Conservation (phyloP, 1,284 basidiomycete genomes). For the Filobasidium uniguttulatum region DNA sequence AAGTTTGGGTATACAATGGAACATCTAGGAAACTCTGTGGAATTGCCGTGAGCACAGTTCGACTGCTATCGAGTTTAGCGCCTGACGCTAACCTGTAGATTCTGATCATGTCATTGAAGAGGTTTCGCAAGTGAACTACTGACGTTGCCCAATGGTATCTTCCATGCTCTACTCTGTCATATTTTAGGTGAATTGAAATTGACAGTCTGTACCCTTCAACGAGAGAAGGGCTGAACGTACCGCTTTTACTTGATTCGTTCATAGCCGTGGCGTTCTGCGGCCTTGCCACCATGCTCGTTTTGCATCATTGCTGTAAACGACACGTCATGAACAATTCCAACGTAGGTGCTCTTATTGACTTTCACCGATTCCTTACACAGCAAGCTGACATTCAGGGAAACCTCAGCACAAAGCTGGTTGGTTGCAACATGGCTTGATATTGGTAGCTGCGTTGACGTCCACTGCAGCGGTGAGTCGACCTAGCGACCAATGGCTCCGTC, state of each 20-base stretch:
- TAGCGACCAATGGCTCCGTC: too few relatives aligned
- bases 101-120: not conserved
- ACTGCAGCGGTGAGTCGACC: not conserved
- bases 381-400: not conserved
- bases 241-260: not conserved
- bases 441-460: not conserved
- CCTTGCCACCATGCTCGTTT: not conserved
- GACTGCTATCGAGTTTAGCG: too few relatives aligned
- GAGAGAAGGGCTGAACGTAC: not conserved
- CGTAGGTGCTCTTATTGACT: not conserved
- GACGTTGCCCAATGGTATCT: not conserved
- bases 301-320: not conserved
- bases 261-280: not conserved
- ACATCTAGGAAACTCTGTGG: not conserved
- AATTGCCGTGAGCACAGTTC: not conserved
- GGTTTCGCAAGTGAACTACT: not conserved
- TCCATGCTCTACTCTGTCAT: not conserved
- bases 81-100: too few relatives aligned
- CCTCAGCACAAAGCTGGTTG: not conserved
- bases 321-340: not conserved
- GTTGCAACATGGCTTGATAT: not conserved
- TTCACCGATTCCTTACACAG: not conserved
- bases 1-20: conserved; percentile 1
- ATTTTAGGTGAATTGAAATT: too few relatives aligned
- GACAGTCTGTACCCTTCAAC: too few relatives aligned